phyloP scores from a whole-genome alignment of 805 yeast species.

The Wickerhamiella azyma region DNA sequence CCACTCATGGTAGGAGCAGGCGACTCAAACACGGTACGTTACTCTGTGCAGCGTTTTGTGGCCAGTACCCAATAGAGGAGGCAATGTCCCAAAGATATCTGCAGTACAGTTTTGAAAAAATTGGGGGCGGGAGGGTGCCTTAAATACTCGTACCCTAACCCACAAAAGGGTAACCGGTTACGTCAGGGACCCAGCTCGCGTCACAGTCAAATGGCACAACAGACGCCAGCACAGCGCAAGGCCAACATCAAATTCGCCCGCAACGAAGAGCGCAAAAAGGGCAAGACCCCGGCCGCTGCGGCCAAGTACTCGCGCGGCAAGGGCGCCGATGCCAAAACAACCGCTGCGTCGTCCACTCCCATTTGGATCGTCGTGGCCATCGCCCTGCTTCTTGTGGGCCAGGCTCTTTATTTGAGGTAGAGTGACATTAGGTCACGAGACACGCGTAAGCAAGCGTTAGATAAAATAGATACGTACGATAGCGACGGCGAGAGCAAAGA shows the following conservation, averaged over 20 bases:
- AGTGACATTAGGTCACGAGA: neutral
- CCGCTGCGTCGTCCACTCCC: neutral
- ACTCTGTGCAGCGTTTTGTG: conserved; percentile 8
- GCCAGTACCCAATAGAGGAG: conserved; percentile 1
- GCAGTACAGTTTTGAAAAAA: neutral
- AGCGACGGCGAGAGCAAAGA: no score
- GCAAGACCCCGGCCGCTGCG: conserved; percentile 36
- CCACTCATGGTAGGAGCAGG: conserved; percentile 9
- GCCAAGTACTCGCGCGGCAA: conserved; percentile 7
- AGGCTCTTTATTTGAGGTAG: conserved; percentile 4
- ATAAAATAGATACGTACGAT: no score
- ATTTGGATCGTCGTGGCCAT: neutral
- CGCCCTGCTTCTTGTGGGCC: conserved; percentile 5
- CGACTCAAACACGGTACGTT: conserved; percentile 18
- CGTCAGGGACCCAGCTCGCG: no score
- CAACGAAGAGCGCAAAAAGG: conserved; percentile 57
- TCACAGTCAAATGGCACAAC: conserved; percentile 25
- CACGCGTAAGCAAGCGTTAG: no score
- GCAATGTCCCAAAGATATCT: conserved; percentile 4
- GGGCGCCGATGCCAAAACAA: neutral
- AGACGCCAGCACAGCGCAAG: conserved; percentile 74
- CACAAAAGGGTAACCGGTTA: neutral
- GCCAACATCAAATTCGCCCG: conserved; percentile 80
- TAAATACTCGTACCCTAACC: neutral
- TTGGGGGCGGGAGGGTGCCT: neutral